A percentile compares a stretch with the other conserved stretches of the same genome.
Conservation (phyloP, 2,329 filamentous ascomycete genomes). For the Myriosclerotinia curreyana region DNA sequence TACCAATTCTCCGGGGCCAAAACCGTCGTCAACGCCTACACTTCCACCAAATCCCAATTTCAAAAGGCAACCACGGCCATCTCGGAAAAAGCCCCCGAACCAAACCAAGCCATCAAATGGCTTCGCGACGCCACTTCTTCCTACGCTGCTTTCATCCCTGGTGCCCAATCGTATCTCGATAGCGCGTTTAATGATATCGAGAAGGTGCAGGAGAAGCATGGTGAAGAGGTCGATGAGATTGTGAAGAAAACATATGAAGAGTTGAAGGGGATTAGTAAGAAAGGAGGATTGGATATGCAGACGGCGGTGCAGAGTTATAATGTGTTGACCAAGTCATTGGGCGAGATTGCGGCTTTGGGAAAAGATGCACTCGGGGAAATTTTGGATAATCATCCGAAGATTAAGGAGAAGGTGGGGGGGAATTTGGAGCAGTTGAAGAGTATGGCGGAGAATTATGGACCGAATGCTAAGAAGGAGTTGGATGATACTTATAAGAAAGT, state of each 20-base stretch:
- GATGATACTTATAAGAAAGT: constrained; percentile 69
- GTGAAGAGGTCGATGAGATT: constrained; percentile 66
- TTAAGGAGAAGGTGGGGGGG: constrained; percentile 70
- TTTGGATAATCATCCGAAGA: constrained; percentile 67
- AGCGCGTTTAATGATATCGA: constrained; percentile 68
- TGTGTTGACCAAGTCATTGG: constrained; percentile 59
- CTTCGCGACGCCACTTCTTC: constrained; percentile 64
- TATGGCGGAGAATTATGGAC: constrained; percentile 67
- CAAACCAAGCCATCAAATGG: constrained; percentile 64
- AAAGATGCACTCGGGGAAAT: constrained; percentile 62
- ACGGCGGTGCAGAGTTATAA: constrained; percentile 60
- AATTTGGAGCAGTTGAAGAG: constrained; percentile 66
- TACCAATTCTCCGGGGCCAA: constrained; percentile 51
- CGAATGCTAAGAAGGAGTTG: constrained; percentile 73
- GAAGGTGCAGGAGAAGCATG: constrained; percentile 62
- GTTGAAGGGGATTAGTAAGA: constrained; percentile 58
- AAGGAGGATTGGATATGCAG: constrained; percentile 56
- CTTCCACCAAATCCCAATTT: constrained; percentile 59
- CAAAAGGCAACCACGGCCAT: constrained; percentile 58
- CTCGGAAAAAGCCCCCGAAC: constrained; percentile 59
- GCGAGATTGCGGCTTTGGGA: constrained; percentile 58
- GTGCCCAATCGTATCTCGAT: constrained; percentile 66
- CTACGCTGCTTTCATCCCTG: constrained; percentile 70
- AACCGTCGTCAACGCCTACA: constrained; percentile 47
- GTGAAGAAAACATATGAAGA: constrained; percentile 65